A percentile compares a stretch with the other conserved stretches of the same genome.
These are phyloP conservation scores for Ophiostoma ips DNA, from an alignment of 2,329 filamentous ascomycete genomes.

Conservation along the genomic window DNA sequence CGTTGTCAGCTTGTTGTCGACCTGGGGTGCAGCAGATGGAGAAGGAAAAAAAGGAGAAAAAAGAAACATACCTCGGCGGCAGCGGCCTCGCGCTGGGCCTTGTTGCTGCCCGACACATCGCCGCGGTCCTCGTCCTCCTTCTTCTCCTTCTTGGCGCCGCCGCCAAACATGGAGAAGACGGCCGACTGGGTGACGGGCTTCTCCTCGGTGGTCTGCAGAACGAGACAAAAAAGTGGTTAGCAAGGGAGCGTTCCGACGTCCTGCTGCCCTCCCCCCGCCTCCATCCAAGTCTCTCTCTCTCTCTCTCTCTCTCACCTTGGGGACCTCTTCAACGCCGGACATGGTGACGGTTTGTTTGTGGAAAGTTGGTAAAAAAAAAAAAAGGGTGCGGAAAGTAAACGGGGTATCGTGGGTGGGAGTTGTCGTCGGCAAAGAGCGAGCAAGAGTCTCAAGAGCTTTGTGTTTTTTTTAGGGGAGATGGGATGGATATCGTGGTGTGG, in stretches of 20 bases:
- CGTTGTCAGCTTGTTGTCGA: background rate
- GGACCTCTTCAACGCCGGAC: conserved; percentile 21
- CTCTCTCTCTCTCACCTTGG: conserved; percentile 1
- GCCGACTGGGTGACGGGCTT: conserved; percentile 42
- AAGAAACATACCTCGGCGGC: conserved; percentile 41
- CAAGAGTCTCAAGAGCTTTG: background rate
- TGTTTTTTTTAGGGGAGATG: background rate
- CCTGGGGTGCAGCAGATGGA: too few relatives aligned
- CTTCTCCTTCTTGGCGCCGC: conserved; percentile 92
- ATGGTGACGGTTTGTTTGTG: conserved; percentile 12
- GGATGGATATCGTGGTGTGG: background rate
- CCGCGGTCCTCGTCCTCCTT: conserved; percentile 73
- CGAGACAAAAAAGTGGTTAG: too few relatives aligned
- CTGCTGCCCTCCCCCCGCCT: background rate
- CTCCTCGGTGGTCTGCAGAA: conserved; percentile 14
- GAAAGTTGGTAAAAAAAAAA: background rate
- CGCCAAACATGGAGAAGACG: conserved; percentile 98
- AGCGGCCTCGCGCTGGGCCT: conserved; percentile 56
- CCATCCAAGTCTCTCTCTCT: background rate
- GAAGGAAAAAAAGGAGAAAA: too few relatives aligned
- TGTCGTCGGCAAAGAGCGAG: background rate
- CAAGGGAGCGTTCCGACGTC: background rate
- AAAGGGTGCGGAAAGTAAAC: background rate
- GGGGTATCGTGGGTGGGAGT: background rate
- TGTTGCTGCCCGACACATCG: conserved; percentile 79